Evolutionary conservation across 768 basidiomycete genomes (phyloP).

Genomic region (Agrocybe chaxingu): DNA sequence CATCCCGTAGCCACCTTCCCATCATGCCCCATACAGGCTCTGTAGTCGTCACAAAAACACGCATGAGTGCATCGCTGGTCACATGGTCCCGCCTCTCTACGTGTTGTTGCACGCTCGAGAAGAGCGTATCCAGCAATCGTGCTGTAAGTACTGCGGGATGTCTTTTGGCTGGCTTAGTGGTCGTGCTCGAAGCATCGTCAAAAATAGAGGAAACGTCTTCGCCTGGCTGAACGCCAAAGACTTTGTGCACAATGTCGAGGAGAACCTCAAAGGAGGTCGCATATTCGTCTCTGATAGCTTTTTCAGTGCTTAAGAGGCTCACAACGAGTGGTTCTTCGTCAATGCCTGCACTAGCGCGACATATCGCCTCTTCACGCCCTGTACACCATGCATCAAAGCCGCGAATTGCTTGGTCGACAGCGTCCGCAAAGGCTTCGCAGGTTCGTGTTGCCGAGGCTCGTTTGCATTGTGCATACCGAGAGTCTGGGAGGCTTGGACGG

Average conservation of each 20-base stretch:
- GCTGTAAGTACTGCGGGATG: constrained; percentile 55
- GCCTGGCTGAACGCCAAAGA: constrained; percentile 26
- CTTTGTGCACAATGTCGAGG: constrained; percentile 41
- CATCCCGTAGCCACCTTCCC: constrained; percentile 67
- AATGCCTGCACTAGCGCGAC: constrained; percentile 50
- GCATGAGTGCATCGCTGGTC: constrained; percentile 54
- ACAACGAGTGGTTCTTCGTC: constrained; percentile 44
- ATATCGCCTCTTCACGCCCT: constrained; percentile 61
- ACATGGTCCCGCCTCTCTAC: constrained; percentile 54
- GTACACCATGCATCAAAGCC: constrained; percentile 72
- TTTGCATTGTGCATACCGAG: constrained; percentile 11
- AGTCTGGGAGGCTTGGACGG: constrained; percentile 8
- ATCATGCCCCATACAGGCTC: constrained; percentile 78
- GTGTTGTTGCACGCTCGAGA: constrained; percentile 55
- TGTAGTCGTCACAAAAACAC: constrained; percentile 57
- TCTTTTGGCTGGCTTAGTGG: constrained; percentile 16
- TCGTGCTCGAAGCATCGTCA: no score
- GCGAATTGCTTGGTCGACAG: constrained; percentile 57
- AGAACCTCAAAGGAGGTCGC: constrained; percentile 57
- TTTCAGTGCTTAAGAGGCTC: constrained; percentile 67
- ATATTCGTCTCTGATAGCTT: constrained; percentile 53
- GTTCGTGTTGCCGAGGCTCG: constrained; percentile 44
- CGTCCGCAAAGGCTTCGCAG: constrained; percentile 81
- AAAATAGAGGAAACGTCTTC: constrained; percentile 17
- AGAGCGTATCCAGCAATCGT: constrained; percentile 59